phyloP scores from a whole-genome alignment of 2,329 filamentous ascomycete genomes.

The Calonectria pseudoturangicola region DNA sequence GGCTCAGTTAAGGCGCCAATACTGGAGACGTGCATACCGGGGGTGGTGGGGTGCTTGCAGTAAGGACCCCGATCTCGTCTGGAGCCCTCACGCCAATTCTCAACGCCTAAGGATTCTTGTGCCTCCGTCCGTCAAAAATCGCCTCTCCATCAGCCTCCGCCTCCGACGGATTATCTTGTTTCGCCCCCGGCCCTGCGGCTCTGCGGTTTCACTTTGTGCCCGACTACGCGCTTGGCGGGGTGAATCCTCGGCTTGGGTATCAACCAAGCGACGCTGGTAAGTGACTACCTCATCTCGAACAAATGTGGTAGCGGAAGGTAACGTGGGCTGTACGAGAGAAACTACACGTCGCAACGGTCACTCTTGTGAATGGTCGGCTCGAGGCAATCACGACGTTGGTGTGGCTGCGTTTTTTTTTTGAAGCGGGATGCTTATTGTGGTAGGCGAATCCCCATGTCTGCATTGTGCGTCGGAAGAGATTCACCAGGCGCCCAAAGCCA shows the following conservation, averaged over 20 bases:
- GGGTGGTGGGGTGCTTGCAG: conserved; percentile 35
- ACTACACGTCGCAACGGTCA: conserved; percentile 24
- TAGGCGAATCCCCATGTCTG: conserved; percentile 38
- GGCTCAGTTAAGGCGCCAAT: conserved; percentile 40
- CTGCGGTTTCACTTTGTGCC: conserved; percentile 40
- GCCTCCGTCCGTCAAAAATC: conserved; percentile 24
- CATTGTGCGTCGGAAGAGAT: conserved; percentile 33
- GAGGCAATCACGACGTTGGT: conserved; percentile 22
- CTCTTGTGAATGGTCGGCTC: conserved; percentile 16
- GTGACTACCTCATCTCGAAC: conserved; percentile 12
- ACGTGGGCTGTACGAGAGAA: not conserved
- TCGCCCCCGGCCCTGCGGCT: conserved; percentile 36
- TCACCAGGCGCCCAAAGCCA: conserved; percentile 34
- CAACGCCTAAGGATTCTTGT: conserved; percentile 28
- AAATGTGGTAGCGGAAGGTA: not conserved
- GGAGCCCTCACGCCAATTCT: conserved; percentile 23
- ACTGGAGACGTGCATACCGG: conserved; percentile 29
- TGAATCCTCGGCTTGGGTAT: conserved; percentile 39
- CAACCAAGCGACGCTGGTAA: conserved; percentile 29
- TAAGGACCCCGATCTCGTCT: conserved; percentile 14
- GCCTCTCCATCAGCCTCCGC: conserved; percentile 28
- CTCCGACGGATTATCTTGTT: conserved; percentile 26
- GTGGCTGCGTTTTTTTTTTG: conserved; percentile 20
- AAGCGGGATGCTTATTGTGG: conserved; percentile 30
- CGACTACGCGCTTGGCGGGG: conserved; percentile 33